These are phyloP conservation scores for Phoenix dactylifera DNA, from an alignment of 176 grass and related monocot genomes.

Conservation along the genomic window DNA sequence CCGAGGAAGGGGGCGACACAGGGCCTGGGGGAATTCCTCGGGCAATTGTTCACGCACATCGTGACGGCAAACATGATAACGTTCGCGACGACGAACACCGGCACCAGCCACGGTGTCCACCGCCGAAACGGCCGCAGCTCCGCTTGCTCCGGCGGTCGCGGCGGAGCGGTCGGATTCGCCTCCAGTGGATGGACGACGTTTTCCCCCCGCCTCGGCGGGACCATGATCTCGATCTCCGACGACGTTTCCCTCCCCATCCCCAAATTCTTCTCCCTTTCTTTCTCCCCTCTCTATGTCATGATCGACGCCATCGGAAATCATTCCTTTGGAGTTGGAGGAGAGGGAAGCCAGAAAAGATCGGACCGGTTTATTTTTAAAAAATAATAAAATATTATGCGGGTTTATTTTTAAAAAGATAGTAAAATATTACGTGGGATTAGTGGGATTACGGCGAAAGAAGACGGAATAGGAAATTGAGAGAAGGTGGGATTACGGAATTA, in stretches of 20 bases:
- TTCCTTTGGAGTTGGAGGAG: too few species aligned
- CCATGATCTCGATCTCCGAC: background rate
- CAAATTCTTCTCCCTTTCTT: background rate
- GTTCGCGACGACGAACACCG: conserved; percentile 40
- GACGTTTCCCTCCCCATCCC: background rate
- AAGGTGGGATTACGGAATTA: too few species aligned
- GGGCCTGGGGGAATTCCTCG: conserved; percentile 12
- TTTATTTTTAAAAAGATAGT: too few species aligned
- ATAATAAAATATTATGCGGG: too few species aligned
- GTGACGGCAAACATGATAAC: conserved; percentile 43
- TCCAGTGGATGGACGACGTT: background rate
- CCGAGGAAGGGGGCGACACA: conserved; percentile 54
- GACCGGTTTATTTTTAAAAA: too few species aligned
- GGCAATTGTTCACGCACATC: conserved; percentile 91
- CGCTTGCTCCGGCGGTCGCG: background rate
- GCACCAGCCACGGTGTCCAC: conserved; percentile 63
- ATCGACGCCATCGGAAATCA: too few species aligned
- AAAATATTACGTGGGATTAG: too few species aligned
- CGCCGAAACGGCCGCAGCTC: background rate
- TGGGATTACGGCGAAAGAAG: too few species aligned
- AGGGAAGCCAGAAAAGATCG: too few species aligned
- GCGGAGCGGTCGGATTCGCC: background rate
- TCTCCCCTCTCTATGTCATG: too few species aligned
- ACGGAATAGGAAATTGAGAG: too few species aligned
- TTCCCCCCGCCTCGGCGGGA: background rate